A percentile compares a stretch with the other conserved stretches of the same genome.
Evolutionary conservation across 805 yeast species (phyloP).

Genomic region (Nakazawaea anatomiae): DNA sequence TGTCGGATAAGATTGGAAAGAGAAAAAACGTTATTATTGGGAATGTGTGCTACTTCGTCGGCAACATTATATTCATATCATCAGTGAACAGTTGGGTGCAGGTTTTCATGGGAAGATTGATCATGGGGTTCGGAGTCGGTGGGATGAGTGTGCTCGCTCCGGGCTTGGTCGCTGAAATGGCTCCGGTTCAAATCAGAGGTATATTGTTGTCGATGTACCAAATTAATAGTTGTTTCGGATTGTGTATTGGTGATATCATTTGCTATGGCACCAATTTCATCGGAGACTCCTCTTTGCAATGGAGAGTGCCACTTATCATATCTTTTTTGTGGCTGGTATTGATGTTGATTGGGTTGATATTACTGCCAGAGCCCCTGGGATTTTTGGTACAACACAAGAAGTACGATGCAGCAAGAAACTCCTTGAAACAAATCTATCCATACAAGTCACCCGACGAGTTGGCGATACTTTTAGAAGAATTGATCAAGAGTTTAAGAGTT

Average conservation of each 20-base stretch:
- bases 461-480: background rate
- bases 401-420: slow-evolving; percentile 31
- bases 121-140: slow-evolving; percentile 23
- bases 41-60: slow-evolving; percentile 16
- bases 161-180: slow-evolving; percentile 28
- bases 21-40: slow-evolving; percentile 12
- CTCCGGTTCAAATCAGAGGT: slow-evolving; percentile 35
- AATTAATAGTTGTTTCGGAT: slow-evolving; percentile 29
- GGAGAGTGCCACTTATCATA: slow-evolving; percentile 24
- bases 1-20: slow-evolving; percentile 11
- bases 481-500: background rate
- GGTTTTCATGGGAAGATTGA: slow-evolving; percentile 16
- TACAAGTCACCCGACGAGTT: background rate
- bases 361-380: slow-evolving; percentile 37
- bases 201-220: slow-evolving; percentile 32
- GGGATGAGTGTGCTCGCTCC: slow-evolving; percentile 21
- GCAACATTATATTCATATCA: slow-evolving; percentile 10
- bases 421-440: slow-evolving; percentile 16
- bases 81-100: slow-evolving; percentile 11
- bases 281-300: background rate
- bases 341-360: slow-evolving; percentile 27
- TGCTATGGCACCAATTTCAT: slow-evolving; percentile 27
- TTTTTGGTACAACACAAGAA: slow-evolving; percentile 34
- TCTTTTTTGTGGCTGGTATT: slow-evolving; percentile 2
- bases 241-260: slow-evolving; percentile 19